Percentiles rank a stretch among this genome's conserved stretches.
Evolutionary conservation across 1,284 basidiomycete genomes (phyloP).

Genomic region (Hypsizygus ulmarius): DNA sequence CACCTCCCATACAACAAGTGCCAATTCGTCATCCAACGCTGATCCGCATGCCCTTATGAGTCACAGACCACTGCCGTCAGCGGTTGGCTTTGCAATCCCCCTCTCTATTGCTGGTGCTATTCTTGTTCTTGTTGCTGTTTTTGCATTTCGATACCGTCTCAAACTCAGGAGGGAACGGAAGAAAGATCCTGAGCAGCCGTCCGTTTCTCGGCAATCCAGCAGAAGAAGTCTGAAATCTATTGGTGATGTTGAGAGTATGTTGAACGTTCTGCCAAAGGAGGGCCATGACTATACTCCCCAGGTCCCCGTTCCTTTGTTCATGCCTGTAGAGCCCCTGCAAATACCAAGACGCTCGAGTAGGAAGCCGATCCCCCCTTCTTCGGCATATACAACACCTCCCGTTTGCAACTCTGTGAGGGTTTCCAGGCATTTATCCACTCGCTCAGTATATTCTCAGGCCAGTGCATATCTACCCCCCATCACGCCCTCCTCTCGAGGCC

Average conservation of each 20-base stretch:
- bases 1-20: background rate
- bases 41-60: conserved; percentile 27
- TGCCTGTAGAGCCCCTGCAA: conserved; percentile 13
- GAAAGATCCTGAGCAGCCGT: conserved; percentile 13
- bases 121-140: conserved; percentile 34
- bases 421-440: conserved; percentile 9
- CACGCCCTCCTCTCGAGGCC: background rate
- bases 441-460: conserved; percentile 2
- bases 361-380: conserved; percentile 12
- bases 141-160: conserved; percentile 29
- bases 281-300: background rate
- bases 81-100: conserved; percentile 44
- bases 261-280: conserved; percentile 1
- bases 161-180: conserved; percentile 16
- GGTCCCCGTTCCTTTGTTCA: conserved; percentile 17
- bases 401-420: conserved; percentile 1
- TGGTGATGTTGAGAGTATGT: conserved; percentile 6
- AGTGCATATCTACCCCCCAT: conserved; percentile 1
- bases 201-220: conserved; percentile 9
- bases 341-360: conserved; percentile 3
- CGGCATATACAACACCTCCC: conserved; percentile 11
- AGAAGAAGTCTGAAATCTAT: conserved; percentile 7
- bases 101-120: conserved; percentile 42
- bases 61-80: conserved; percentile 30
- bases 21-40: background rate